Conservation (phyloP, 345 rosid species). For the Microcos paniculata region DNA sequence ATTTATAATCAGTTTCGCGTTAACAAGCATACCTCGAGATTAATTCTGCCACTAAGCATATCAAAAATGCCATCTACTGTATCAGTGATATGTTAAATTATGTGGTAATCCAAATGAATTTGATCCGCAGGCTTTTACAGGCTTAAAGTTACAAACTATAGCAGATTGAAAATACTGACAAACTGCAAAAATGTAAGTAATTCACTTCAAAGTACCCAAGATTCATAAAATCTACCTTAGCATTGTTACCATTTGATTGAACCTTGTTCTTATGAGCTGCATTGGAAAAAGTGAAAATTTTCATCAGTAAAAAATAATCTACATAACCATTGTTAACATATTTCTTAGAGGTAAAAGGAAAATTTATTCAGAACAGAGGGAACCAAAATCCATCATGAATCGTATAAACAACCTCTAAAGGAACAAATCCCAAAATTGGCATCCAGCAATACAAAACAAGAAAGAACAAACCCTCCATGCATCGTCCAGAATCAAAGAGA, state of each 20-base stretch:
- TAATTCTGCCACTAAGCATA: not conserved
- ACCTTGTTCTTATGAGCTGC: slow-evolving; percentile 26
- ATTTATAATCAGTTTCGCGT: not conserved
- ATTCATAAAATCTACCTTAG: slow-evolving; percentile 14
- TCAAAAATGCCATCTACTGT: no score
- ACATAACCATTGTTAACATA: not conserved
- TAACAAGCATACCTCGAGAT: not conserved
- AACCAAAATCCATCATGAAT: no score
- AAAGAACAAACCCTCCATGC: no score
- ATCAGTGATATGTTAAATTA: not conserved
- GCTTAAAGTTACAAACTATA: not conserved
- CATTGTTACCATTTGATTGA: slow-evolving; percentile 17
- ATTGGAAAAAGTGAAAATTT: slow-evolving; percentile 8
- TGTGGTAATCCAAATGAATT: not conserved
- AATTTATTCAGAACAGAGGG: no score
- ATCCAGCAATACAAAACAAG: no score
- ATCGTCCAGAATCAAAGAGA: no score
- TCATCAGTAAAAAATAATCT: not conserved
- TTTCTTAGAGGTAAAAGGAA: no score
- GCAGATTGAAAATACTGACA: not conserved
- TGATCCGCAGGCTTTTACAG: not conserved
- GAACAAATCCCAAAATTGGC: no score
- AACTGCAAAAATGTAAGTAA: not conserved
- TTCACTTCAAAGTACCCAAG: not conserved
- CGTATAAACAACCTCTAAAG: no score